These are phyloP conservation scores for Mycena venus DNA, from an alignment of 768 basidiomycete genomes.

Conservation along the genomic window DNA sequence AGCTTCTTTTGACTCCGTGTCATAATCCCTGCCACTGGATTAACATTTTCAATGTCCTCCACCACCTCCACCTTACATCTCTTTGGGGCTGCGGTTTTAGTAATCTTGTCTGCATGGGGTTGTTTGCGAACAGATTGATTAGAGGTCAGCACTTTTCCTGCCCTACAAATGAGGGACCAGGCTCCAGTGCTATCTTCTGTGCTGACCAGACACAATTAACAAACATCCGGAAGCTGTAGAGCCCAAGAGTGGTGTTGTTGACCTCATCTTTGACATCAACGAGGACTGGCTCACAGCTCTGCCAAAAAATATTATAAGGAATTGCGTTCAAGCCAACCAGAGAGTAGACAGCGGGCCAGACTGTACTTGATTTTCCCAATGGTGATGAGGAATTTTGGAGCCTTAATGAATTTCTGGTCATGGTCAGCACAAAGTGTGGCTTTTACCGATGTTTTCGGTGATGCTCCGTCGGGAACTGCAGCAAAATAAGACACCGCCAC, in stretches of 20 bases:
- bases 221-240: not conserved
- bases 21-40: no score
- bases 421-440: not conserved
- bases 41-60: no score
- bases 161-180: no score
- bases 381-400: not conserved
- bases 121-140: no score
- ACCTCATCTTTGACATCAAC: not conserved
- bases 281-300: no score
- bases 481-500: not conserved
- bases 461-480: not conserved
- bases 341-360: not conserved
- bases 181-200: no score
- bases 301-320: not conserved
- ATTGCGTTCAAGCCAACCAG: not conserved
- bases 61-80: no score
- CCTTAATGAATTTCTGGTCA: not conserved
- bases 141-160: no score
- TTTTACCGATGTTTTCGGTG: not conserved
- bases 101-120: no score
- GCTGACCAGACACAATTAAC: not conserved
- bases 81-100: no score
- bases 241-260: not conserved
- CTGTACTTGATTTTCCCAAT: not conserved
- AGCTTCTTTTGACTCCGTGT: no score